Conservation (phyloP, 768 basidiomycete genomes). For the Phallus indusiatus region DNA sequence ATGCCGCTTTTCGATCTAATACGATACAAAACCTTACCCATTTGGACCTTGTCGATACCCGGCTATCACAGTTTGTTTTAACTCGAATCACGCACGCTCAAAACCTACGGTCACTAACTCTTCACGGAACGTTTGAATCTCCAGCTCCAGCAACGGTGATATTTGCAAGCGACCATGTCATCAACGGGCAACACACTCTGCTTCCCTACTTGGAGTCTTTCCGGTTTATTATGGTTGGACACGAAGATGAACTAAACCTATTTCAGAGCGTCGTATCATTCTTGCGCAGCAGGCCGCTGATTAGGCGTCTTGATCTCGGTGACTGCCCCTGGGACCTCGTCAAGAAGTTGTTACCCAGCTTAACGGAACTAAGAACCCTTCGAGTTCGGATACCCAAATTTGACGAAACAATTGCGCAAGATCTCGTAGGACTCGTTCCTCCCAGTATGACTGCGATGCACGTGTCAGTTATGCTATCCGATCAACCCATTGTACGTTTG, state of each 20-base stretch:
- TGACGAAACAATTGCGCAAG: constrained; percentile 25
- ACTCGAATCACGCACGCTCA: constrained; percentile 55
- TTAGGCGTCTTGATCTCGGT: constrained; percentile 52
- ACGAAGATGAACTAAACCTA: constrained; percentile 43
- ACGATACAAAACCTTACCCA: constrained; percentile 61
- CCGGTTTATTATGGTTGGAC: constrained; percentile 54
- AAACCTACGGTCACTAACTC: constrained; percentile 49
- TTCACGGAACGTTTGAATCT: constrained; percentile 59
- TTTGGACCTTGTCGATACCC: constrained; percentile 60
- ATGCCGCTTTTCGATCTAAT: constrained; percentile 50
- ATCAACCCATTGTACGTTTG: constrained; percentile 38
- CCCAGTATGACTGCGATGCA: constrained; percentile 44
- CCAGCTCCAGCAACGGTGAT: constrained; percentile 47
- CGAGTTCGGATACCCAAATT: constrained; percentile 49
- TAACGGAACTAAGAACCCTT: constrained; percentile 43
- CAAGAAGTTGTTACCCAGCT: constrained; percentile 38
- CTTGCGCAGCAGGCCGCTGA: constrained; percentile 35
- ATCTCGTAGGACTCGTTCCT: constrained; percentile 30
- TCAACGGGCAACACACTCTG: constrained; percentile 48
- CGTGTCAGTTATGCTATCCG: constrained; percentile 40
- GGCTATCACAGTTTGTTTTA: constrained; percentile 55
- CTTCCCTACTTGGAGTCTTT: constrained; percentile 54
- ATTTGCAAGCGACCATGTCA: constrained; percentile 52
- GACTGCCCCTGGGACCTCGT: constrained; percentile 59
- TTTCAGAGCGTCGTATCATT: constrained; percentile 50